Percentiles rank a stretch among this genome's conserved stretches.
These are phyloP conservation scores for Brettanomyces anomalus DNA, from an alignment of 805 yeast species.

Conservation along the genomic window DNA sequence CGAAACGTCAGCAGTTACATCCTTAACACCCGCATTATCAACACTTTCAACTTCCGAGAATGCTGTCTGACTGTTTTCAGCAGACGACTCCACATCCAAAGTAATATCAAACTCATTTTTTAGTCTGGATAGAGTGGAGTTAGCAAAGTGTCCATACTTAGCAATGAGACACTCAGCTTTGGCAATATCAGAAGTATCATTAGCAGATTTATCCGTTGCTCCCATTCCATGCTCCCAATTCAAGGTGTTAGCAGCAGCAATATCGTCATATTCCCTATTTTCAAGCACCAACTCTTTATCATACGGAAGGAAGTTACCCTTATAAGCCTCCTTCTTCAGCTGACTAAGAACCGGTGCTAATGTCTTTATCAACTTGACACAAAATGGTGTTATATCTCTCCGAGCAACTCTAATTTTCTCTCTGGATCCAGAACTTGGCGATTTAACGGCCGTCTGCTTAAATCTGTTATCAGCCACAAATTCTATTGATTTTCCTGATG, in stretches of 20 bases:
- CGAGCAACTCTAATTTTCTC: constrained; percentile 37
- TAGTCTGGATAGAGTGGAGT: too few relatives aligned
- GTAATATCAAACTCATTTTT: too few relatives aligned
- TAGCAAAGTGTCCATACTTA: neutral
- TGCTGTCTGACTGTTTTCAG: too few relatives aligned
- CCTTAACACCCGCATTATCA: neutral
- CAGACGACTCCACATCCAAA: too few relatives aligned
- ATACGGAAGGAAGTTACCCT: constrained; percentile 16
- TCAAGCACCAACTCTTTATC: constrained; percentile 8
- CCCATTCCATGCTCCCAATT: too few relatives aligned
- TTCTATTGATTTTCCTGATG: neutral
- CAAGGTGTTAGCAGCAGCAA: neutral
- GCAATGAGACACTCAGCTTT: neutral
- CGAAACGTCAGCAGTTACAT: neutral
- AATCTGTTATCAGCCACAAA: constrained; percentile 5
- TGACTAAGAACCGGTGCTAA: constrained; percentile 14
- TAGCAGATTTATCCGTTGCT: too few relatives aligned
- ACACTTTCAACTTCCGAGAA: neutral
- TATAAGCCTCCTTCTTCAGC: constrained; percentile 15
- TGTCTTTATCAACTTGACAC: constrained; percentile 18
- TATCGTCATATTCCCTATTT: neutral
- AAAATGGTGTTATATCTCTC: constrained; percentile 34
- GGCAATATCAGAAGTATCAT: neutral
- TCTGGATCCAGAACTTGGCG: constrained; percentile 18
- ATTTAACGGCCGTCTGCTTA: constrained; percentile 3